These are phyloP conservation scores for Diutina catenulata DNA, from an alignment of 1,139 yeast genomes.

Conservation along the genomic window DNA sequence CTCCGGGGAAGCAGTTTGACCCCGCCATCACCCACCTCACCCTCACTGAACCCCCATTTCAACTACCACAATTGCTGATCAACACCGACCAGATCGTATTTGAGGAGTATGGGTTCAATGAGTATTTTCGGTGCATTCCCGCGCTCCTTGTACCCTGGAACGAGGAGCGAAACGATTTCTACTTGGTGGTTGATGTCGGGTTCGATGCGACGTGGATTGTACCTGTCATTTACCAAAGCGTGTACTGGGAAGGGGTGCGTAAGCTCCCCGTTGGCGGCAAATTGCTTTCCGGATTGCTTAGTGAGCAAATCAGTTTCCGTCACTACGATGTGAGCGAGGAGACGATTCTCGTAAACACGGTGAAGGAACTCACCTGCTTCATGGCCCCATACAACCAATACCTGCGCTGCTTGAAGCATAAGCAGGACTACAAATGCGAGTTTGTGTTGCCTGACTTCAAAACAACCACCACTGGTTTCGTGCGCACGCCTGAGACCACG, in stretches of 20 bases:
- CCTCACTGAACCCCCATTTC: conserved; percentile 70
- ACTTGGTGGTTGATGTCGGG: conserved; percentile 79
- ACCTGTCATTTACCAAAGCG: conserved; percentile 73
- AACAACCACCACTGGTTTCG: conserved; percentile 61
- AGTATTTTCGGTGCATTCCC: conserved; percentile 49
- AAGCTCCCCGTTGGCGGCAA: conserved; percentile 80
- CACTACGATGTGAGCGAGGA: conserved; percentile 94
- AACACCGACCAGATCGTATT: conserved; percentile 87
- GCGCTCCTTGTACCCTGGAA: conserved; percentile 66
- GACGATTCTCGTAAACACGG: conserved; percentile 69
- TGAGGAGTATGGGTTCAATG: conserved; percentile 81
- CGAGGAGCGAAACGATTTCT: conserved; percentile 28
- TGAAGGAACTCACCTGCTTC: conserved; percentile 73
- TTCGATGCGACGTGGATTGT: conserved; percentile 79
- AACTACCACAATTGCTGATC: conserved; percentile 70
- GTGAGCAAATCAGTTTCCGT: conserved; percentile 79
- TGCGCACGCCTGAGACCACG: conserved; percentile 24
- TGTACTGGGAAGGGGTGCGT: conserved; percentile 67
- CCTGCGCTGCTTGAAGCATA: conserved; percentile 36
- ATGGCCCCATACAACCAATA: conserved; percentile 51
- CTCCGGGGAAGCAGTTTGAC: conserved; percentile 21
- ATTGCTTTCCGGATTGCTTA: conserved; percentile 64
- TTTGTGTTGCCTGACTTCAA: conserved; percentile 84
- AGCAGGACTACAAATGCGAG: conserved; percentile 29
- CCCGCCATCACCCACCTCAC: conserved; percentile 40